Evolutionary conservation across 2,329 filamentous ascomycete genomes (phyloP).

Genomic region (Nothophoma quercina): DNA sequence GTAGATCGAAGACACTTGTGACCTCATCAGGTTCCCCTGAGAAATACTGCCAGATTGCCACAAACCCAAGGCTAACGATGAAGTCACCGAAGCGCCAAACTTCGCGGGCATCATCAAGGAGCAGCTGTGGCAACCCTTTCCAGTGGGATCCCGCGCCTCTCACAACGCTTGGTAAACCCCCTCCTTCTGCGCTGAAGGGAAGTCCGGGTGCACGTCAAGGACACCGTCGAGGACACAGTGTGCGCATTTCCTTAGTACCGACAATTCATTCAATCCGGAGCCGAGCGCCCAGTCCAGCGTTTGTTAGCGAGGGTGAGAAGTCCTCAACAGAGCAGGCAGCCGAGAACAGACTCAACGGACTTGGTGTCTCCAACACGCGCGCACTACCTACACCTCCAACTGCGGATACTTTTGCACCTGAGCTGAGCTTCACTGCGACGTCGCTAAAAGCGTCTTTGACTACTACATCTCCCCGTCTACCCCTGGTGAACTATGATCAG

Average conservation of each 20-base stretch:
- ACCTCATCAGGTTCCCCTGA: slow-evolving; percentile 52
- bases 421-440: slow-evolving; percentile 44
- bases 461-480: slow-evolving; percentile 50
- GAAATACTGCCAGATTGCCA: slow-evolving; percentile 36
- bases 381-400: slow-evolving; percentile 39
- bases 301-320: neutral
- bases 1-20: slow-evolving; percentile 44
- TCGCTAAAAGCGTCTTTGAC: slow-evolving; percentile 50
- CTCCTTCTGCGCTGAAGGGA: slow-evolving; percentile 53
- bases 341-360: neutral
- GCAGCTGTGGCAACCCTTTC: slow-evolving; percentile 56
- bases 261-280: slow-evolving; percentile 51
- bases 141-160: slow-evolving; percentile 53
- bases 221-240: slow-evolving; percentile 54
- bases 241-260: slow-evolving; percentile 55
- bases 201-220: slow-evolving; percentile 55
- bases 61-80: slow-evolving; percentile 41
- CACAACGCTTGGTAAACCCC: slow-evolving; percentile 42
- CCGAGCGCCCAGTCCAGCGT: slow-evolving; percentile 44
- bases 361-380: slow-evolving; percentile 26
- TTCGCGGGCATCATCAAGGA: slow-evolving; percentile 52
- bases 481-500: slow-evolving; percentile 45
- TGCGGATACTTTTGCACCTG: slow-evolving; percentile 44
- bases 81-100: slow-evolving; percentile 46
- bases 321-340: neutral